A percentile compares a stretch with the other conserved stretches of the same genome.
These are phyloP conservation scores for Epichloe scottii DNA, from an alignment of 2,329 filamentous ascomycete species.

Conservation along the genomic window DNA sequence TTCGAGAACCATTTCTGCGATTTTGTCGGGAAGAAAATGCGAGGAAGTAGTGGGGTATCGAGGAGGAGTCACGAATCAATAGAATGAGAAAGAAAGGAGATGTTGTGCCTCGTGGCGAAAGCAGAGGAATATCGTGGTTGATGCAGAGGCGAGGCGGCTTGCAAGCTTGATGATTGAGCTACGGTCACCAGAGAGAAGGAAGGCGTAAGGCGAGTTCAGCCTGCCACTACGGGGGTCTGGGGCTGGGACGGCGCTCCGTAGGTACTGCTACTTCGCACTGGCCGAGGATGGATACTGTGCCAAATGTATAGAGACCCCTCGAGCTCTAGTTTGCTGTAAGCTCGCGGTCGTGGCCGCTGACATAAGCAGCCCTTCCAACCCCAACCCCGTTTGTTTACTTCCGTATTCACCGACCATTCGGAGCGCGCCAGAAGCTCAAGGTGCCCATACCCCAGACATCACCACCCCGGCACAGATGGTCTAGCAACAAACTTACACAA, in stretches of 20 bases:
- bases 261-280: conserved; percentile 9
- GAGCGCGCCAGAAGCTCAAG: conserved; percentile 3
- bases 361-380: conserved; percentile 4
- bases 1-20: conserved; percentile 86
- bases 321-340: background rate
- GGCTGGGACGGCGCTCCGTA: background rate
- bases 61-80: no score
- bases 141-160: conserved; percentile 3
- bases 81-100: background rate
- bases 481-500: background rate
- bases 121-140: background rate
- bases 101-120: background rate
- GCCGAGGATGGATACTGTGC: no score
- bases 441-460: background rate
- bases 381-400: conserved; percentile 27
- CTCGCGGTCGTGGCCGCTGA: conserved; percentile 1
- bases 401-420: conserved; percentile 10
- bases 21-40: conserved; percentile 5
- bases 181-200: conserved; percentile 1
- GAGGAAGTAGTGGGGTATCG: background rate
- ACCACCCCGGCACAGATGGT: background rate
- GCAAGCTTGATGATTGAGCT: conserved; percentile 5
- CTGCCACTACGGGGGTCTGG: conserved; percentile 16
- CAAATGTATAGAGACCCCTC: conserved; percentile 8
- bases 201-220: conserved; percentile 35